Base-by-base conservation (phyloP, 352 stramenopile species). In the Phytophthora agathidicida region DNA sequence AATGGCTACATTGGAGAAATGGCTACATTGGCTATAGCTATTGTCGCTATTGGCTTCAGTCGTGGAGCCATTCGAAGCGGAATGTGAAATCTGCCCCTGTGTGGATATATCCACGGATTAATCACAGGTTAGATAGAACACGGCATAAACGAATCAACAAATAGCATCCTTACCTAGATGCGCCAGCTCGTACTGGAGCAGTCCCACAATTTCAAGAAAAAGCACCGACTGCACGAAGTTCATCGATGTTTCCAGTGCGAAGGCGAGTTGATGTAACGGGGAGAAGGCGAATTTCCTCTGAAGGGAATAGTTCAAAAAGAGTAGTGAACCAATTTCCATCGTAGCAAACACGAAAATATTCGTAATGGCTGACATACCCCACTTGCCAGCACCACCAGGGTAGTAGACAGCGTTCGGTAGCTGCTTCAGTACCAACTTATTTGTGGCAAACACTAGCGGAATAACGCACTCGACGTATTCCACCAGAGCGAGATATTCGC, bases 401-500 rank as follows among this genome's bases (percentile, higher is more conserved):
- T 60, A 83, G 50, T 77, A 83, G 16, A 43, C 27, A 22, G 58
- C 60, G 24, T 73, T 73, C 8, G 73, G 71, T 7, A 83, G 36
- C 13, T 73, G 22, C 24, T 59, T 56, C 3, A 83, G 44, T 35
- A 68, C 38, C 13, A 63, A 39, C 27, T 73, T 65, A 48, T 75
- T 77, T 9, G 57, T n/a, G 4, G 49, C 63, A 31, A 72, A 81
- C 1, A 75, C 36, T 7, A 68, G 45, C 5, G 72, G 72, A 14
- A 78, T 51, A 17, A 78, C 38, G n/a, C 65, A 74, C 48, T 76
- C 68, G 24, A 81, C 51, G 49, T 81, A 81, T 36, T 81, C 68
- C 19, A 65, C 55, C 0, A 81, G 42, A 3, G 60, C 30, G 9
- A 77, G 55, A 30, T 68, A 71, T 50, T 78, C 72, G 24, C 63